phyloP scores from a whole-genome alignment of 352 stramenopile species.

The Phytophthora tentaculata region DNA sequence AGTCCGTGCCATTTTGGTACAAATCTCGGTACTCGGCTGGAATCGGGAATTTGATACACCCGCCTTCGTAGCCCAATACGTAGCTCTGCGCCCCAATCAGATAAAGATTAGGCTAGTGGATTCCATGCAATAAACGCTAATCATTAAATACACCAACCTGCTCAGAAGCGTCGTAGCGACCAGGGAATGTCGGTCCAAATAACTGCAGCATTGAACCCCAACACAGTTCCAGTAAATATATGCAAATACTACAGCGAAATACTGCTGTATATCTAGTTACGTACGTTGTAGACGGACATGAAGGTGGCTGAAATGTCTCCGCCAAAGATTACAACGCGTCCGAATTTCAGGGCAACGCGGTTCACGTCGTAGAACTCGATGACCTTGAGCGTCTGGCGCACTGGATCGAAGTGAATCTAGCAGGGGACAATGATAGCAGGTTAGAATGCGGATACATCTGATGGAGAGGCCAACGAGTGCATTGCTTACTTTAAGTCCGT shows the following conservation, averaged over 20 bases:
- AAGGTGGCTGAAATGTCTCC: conserved; percentile 81
- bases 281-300: conserved; percentile 90
- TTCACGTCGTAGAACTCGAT: conserved; percentile 88
- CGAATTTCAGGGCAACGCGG: conserved; percentile 78
- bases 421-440: not conserved
- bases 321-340: conserved; percentile 84
- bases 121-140: not conserved
- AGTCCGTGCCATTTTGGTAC: conserved; percentile 78
- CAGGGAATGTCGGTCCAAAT: conserved; percentile 87
- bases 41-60: conserved; percentile 80
- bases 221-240: not conserved
- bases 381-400: conserved; percentile 68
- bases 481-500: conserved; percentile 55
- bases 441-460: not conserved
- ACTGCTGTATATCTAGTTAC: conserved; percentile 1
- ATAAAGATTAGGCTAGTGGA: not conserved
- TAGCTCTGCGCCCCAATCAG: conserved; percentile 55
- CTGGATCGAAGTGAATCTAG: conserved; percentile 72
- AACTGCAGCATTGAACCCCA: conserved; percentile 44
- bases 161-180: conserved; percentile 66
- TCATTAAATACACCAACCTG: conserved; percentile 42
- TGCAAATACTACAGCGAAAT: not conserved
- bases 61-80: conserved; percentile 72
- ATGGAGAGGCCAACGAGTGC: not conserved
- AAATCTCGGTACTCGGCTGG: conserved; percentile 71